Conservation (phyloP, 1,284 basidiomycete genomes). For the Moesziomyces parantarcticus region DNA sequence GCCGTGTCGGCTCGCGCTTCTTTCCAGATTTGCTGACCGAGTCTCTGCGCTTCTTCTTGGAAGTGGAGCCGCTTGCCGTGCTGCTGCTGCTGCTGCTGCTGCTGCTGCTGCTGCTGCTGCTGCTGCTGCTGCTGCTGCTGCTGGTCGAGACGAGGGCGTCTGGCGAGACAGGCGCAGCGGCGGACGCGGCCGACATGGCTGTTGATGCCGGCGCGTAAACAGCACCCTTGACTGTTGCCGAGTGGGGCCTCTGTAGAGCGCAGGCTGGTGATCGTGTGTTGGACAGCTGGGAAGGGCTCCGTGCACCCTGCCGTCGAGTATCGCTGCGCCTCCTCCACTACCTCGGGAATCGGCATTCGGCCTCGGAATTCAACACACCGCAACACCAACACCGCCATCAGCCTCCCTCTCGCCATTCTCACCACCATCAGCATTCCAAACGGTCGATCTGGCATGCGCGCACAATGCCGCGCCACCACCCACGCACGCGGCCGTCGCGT, state of each 20-base stretch:
- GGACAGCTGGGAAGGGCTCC: background rate
- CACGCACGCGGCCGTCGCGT: slow-evolving; percentile 9
- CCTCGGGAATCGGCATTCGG: background rate
- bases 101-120: no score
- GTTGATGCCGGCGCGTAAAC: background rate
- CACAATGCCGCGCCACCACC: slow-evolving; percentile 2
- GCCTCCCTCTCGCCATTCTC: background rate
- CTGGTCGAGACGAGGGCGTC: background rate
- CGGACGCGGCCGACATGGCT: background rate
- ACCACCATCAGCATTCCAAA: slow-evolving; percentile 8
- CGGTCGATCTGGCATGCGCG: background rate
- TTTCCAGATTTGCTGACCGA: slow-evolving; percentile 6
- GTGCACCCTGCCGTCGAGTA: background rate
- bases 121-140: no score
- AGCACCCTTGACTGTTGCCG: no score
- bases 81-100: background rate
- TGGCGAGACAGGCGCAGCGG: no score
- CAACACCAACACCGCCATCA: background rate
- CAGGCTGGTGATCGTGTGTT: no score
- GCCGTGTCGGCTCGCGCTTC: slow-evolving; percentile 26
- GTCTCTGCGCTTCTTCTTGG: slow-evolving; percentile 18
- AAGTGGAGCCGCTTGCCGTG: slow-evolving; percentile 2
- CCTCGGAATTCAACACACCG: background rate
- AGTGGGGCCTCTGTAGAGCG: no score
- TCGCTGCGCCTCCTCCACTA: background rate